Conservation (phyloP, 2,329 filamentous ascomycete genomes). For the Fusarium dlaminii region DNA sequence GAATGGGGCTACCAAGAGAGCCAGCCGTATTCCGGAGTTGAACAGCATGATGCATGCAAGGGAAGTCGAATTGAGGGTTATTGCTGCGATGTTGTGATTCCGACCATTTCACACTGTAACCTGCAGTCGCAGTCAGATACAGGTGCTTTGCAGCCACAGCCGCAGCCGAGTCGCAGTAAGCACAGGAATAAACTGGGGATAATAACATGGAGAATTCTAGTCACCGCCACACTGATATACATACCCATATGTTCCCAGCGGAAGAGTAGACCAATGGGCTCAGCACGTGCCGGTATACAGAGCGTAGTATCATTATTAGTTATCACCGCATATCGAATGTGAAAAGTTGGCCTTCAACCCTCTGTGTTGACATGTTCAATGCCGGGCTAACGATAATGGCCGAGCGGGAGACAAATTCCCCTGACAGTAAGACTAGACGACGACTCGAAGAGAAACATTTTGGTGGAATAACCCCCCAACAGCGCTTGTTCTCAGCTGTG, state of each 20-base stretch:
- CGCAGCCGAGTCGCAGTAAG: conserved; percentile 7
- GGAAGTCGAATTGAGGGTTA: conserved; percentile 12
- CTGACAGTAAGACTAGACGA: not conserved
- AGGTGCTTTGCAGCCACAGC: conserved; percentile 10
- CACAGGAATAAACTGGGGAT: conserved; percentile 5
- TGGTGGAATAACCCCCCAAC: not conserved
- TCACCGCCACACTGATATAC: conserved; percentile 2
- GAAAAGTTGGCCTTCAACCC: not conserved
- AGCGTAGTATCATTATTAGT: not conserved
- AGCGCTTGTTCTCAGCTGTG: conserved; percentile 19
- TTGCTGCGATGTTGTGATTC: conserved; percentile 5
- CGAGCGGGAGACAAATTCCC: not conserved
- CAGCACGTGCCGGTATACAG: conserved; percentile 19
- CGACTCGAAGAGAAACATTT: not conserved
- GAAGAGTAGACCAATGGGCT: conserved; percentile 32
- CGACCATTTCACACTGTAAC: not conserved
- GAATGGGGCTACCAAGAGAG: conserved; percentile 5
- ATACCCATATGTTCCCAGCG: not conserved
- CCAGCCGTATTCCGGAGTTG: conserved; percentile 27
- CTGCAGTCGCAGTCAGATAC: not conserved
- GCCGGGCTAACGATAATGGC: not conserved
- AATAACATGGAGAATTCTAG: conserved; percentile 9
- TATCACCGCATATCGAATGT: not conserved
- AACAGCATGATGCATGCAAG: conserved; percentile 30
- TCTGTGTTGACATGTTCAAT: not conserved